phyloP scores from a whole-genome alignment of 305 asterid species.

The Solanum chacoense region DNA sequence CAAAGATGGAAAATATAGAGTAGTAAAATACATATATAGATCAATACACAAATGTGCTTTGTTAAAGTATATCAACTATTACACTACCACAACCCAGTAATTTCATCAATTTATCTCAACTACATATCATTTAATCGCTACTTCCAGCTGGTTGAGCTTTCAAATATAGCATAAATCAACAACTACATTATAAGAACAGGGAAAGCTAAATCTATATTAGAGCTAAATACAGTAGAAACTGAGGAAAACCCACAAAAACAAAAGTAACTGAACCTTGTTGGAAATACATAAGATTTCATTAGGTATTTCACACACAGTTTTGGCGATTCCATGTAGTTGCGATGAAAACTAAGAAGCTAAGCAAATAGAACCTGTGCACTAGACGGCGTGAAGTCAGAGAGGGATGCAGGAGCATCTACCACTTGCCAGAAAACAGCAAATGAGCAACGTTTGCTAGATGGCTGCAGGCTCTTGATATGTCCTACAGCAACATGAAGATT shows the following conservation, averaged over 20 bases:
- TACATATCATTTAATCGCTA: not conserved
- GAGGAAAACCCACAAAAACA: not conserved
- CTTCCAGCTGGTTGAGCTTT: not conserved
- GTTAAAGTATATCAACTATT: not conserved
- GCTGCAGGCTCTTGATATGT: slow-evolving; percentile 18
- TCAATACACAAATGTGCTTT: not conserved
- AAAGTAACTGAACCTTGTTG: not conserved
- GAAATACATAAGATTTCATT: not conserved
- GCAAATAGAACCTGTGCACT: slow-evolving; percentile 88
- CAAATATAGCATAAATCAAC: not conserved
- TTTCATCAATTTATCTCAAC: not conserved
- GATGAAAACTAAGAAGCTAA: slow-evolving; percentile 18
- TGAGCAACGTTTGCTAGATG: slow-evolving; percentile 18
- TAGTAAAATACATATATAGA: not conserved
- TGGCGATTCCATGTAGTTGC: not conserved
- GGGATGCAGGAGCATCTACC: slow-evolving; percentile 64
- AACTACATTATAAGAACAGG: not conserved
- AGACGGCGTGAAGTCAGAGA: slow-evolving; percentile 62
- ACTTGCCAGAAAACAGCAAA: slow-evolving; percentile 64
- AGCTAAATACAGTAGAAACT: not conserved
- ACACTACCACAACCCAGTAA: not conserved
- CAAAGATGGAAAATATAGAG: not conserved
- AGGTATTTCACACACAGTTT: not conserved
- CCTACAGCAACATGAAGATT: slow-evolving; percentile 90
- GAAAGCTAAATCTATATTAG: not conserved